A percentile compares a stretch with the other conserved stretches of the same genome.
Conservation (phyloP, 1,284 basidiomycete species). For the Ganoderma multipileum region DNA sequence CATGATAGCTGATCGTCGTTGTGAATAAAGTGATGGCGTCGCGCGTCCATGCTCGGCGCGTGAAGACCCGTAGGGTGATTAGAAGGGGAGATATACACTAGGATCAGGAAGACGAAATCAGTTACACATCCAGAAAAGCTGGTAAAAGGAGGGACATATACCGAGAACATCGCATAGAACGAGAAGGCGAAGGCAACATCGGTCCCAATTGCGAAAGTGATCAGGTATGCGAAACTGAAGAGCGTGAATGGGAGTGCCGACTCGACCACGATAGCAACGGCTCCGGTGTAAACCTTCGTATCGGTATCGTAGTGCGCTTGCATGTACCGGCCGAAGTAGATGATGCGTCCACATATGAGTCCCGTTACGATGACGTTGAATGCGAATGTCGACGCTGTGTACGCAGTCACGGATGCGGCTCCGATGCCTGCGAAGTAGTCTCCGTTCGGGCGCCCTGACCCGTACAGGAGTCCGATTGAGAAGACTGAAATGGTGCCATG, state of each 20-base stretch:
- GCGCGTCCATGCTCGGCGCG: constrained; percentile 40
- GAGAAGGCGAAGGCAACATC: constrained; percentile 29
- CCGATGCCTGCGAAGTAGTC: constrained; percentile 32
- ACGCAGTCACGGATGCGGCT: constrained; percentile 24
- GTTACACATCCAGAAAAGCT: neutral
- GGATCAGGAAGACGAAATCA: neutral
- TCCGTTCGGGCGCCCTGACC: constrained; percentile 28
- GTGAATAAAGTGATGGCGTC: constrained; percentile 24
- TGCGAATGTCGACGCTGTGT: constrained; percentile 30
- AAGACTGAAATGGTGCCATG: constrained; percentile 13
- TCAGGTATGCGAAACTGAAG: constrained; percentile 27
- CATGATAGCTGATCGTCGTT: constrained; percentile 28
- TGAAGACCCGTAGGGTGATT: constrained; percentile 43
- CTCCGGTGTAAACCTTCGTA: constrained; percentile 24
- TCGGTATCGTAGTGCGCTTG: neutral
- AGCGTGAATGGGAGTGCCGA: constrained; percentile 33
- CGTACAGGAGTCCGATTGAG: constrained; percentile 27
- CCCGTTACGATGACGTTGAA: constrained; percentile 32
- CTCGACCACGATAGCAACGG: constrained; percentile 29
- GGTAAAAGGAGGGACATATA: constrained; percentile 1
- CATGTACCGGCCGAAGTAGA: constrained; percentile 20
- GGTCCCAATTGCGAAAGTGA: constrained; percentile 29
- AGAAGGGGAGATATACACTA: constrained; percentile 43
- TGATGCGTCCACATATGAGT: constrained; percentile 30
- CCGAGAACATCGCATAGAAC: constrained; percentile 34